These are phyloP conservation scores for Lasiosphaeria hispida DNA, from an alignment of 495 filamentous ascomycete species.

Conservation along the genomic window DNA sequence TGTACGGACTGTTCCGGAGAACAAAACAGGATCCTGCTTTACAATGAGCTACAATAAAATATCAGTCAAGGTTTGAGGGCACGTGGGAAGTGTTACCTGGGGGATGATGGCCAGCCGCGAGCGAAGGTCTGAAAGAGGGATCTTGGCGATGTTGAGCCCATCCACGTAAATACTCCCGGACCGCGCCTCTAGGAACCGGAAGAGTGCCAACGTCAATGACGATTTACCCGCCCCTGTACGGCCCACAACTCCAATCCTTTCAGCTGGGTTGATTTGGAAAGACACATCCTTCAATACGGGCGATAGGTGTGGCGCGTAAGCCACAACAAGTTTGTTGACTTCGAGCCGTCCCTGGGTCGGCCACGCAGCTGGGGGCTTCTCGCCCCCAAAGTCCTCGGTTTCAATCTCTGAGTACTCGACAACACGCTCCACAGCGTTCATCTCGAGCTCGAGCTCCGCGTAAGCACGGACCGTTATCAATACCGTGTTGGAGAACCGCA, in stretches of 20 bases:
- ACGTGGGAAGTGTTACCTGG: conserved; percentile 47
- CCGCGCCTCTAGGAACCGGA: conserved; percentile 37
- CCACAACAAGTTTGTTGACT: conserved; percentile 48
- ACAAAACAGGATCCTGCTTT: conserved; percentile 39
- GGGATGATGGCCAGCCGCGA: conserved; percentile 74
- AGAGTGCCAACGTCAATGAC: conserved; percentile 33
- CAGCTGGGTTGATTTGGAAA: conserved; percentile 30
- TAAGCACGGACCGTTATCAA: conserved; percentile 56
- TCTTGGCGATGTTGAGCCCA: conserved; percentile 62
- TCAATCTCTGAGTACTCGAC: conserved; percentile 70
- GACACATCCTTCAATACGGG: conserved; percentile 33
- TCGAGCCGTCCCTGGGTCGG: conserved; percentile 69
- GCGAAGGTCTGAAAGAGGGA: conserved; percentile 64
- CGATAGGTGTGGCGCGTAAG: conserved; percentile 27
- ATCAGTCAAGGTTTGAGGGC: neutral
- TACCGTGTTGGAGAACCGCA: conserved; percentile 47
- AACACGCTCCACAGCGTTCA: conserved; percentile 77
- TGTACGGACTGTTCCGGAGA: conserved; percentile 41
- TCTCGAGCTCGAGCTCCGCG: conserved; percentile 63
- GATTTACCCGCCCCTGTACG: conserved; percentile 49
- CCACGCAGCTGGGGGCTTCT: conserved; percentile 67
- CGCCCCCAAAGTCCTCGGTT: conserved; percentile 59
- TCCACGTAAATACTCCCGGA: conserved; percentile 40
- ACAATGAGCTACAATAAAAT: neutral
- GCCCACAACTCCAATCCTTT: conserved; percentile 46